Percentiles rank a stretch among this genome's conserved stretches.
phyloP scores from a whole-genome alignment of 2,329 filamentous ascomycete genomes.

The Botrytis galanthina region DNA sequence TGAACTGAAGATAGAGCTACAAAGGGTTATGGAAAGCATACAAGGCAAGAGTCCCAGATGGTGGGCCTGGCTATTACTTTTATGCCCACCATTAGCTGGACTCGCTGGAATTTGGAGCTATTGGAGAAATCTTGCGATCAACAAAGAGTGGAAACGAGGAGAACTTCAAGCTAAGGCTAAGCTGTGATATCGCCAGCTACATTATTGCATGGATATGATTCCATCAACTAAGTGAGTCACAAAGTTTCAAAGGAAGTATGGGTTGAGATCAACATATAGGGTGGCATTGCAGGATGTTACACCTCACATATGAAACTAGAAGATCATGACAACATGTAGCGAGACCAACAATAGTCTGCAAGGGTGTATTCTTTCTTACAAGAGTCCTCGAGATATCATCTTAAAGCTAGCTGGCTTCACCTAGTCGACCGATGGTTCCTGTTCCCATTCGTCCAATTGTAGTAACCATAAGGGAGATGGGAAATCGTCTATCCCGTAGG shows the following conservation, averaged over 20 bases:
- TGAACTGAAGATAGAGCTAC: conserved; percentile 66
- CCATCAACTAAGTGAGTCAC: too few species aligned
- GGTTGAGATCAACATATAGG: not conserved
- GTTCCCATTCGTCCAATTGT: not conserved
- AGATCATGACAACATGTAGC: not conserved
- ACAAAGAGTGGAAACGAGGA: conserved; percentile 66
- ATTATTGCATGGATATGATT: not conserved
- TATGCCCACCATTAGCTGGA: conserved; percentile 73
- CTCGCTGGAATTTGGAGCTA: conserved; percentile 68
- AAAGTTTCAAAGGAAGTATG: not conserved
- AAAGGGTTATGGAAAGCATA: conserved; percentile 62
- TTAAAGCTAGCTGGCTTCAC: not conserved
- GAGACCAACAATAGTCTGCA: not conserved
- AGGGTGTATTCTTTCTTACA: not conserved
- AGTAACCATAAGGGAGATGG: not conserved
- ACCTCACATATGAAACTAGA: not conserved
- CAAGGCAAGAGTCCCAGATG: conserved; percentile 50
- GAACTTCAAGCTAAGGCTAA: conserved; percentile 58
- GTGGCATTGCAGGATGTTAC: not conserved
- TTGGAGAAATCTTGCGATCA: conserved; percentile 68
- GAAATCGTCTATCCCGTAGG: not conserved
- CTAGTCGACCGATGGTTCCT: not conserved
- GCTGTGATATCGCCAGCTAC: conserved; percentile 41
- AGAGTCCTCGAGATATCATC: not conserved
- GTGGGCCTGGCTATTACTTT: conserved; percentile 71